These are phyloP conservation scores for Isatis tinctoria DNA, from an alignment of 345 rosid species.

Conservation along the genomic window DNA sequence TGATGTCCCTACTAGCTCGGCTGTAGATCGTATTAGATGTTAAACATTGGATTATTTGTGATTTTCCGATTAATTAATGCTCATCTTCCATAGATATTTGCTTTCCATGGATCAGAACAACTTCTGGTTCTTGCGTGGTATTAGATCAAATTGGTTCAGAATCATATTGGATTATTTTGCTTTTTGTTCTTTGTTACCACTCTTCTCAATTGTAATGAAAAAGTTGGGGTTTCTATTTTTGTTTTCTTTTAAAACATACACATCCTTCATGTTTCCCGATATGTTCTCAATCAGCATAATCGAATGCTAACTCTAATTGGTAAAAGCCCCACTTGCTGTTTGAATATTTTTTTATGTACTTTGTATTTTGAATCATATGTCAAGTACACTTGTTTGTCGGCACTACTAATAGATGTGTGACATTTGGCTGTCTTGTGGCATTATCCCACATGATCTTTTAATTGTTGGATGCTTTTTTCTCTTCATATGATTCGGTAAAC, in stretches of 20 bases:
- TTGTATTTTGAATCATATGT: background rate
- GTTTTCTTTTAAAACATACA: background rate
- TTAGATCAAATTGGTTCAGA: background rate
- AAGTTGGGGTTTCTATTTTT: background rate
- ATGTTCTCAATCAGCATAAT: background rate
- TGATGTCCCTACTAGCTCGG: background rate
- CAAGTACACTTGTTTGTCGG: background rate
- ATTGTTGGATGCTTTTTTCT: too few relatives aligned
- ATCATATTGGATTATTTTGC: background rate
- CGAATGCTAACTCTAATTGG: background rate
- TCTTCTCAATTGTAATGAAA: slow-evolving; percentile 3
- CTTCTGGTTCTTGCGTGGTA: background rate
- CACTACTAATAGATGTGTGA: background rate
- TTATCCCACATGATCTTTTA: background rate
- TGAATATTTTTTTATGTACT: background rate
- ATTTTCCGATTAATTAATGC: background rate
- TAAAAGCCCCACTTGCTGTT: background rate
- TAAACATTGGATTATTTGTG: background rate
- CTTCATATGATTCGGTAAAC: too few relatives aligned
- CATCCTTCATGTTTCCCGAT: background rate
- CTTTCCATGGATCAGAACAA: background rate
- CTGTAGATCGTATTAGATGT: slow-evolving; percentile 6
- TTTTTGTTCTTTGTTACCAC: background rate
- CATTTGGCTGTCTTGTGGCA: background rate
- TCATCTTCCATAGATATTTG: background rate